These are phyloP conservation scores for Fragaria nilgerrensis DNA, from an alignment of 306 rosid species.

Conservation along the genomic window DNA sequence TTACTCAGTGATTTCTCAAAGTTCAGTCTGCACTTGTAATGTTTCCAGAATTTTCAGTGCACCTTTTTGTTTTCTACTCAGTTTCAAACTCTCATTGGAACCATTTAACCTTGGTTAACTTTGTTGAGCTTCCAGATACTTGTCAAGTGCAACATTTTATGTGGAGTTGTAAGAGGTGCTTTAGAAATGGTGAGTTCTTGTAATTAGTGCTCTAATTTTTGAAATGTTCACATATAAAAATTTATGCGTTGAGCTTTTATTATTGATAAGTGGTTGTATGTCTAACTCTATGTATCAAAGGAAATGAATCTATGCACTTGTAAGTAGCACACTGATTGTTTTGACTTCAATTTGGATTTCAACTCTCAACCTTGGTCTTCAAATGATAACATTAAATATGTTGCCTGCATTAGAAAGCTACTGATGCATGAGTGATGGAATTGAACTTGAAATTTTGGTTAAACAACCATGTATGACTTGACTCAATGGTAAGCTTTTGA, in stretches of 20 bases:
- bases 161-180: slow-evolving; percentile 95
- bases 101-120: slow-evolving; percentile 52
- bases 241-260: neutral
- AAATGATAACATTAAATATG: neutral
- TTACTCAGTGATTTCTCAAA: no score
- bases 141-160: no score
- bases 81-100: no score
- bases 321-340: neutral
- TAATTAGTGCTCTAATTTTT: slow-evolving; percentile 1
- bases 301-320: neutral
- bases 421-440: no score
- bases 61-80: no score
- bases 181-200: slow-evolving; percentile 80
- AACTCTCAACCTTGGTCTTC: neutral
- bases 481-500: no score
- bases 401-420: neutral
- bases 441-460: no score
- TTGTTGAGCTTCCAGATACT: slow-evolving; percentile 95
- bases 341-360: neutral
- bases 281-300: neutral
- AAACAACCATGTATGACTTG: no score
- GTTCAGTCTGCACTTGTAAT: no score
- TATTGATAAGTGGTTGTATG: neutral
- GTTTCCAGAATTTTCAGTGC: no score
- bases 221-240: neutral